A percentile compares a stretch with the other conserved stretches of the same genome.
phyloP scores from a whole-genome alignment of 139 green algal species.

The Volvox africanus region DNA sequence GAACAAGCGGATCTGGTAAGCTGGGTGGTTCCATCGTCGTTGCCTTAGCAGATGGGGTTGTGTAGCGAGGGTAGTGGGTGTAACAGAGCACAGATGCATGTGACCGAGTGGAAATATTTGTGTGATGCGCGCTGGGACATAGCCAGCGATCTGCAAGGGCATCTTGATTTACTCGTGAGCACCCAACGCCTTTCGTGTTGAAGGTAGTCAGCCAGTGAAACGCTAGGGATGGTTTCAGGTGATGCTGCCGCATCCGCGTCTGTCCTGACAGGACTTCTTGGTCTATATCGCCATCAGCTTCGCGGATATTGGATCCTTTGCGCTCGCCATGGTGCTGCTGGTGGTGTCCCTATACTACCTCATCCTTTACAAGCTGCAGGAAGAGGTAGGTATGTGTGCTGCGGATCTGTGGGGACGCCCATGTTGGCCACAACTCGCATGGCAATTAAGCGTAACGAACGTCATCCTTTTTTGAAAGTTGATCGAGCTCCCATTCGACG shows the following conservation, averaged over 20 bases:
- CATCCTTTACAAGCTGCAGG: conserved; percentile 76
- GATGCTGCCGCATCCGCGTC: too few species aligned
- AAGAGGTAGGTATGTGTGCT: background rate
- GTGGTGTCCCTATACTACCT: conserved; percentile 73
- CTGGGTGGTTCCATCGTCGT: background rate
- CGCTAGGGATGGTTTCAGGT: too few species aligned
- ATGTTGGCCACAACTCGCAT: background rate
- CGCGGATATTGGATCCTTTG: conserved; percentile 51
- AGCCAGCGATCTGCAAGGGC: too few species aligned
- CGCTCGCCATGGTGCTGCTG: conserved; percentile 59
- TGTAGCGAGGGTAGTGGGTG: too few species aligned
- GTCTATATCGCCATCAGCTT: conserved; percentile 46
- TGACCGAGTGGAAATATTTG: too few species aligned
- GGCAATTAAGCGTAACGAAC: too few species aligned
- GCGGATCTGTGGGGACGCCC: background rate
- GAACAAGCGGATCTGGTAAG: conserved; percentile 57
- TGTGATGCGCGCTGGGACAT: too few species aligned
- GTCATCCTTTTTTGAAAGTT: too few species aligned
- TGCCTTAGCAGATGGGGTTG: background rate
- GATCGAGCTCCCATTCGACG: background rate
- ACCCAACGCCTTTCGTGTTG: too few species aligned
- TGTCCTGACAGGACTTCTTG: conserved; percentile 51
- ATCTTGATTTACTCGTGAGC: too few species aligned
- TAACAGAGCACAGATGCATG: too few species aligned
- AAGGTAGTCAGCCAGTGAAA: too few species aligned